These are phyloP conservation scores for Pleurotus eryngii DNA, from an alignment of 768 basidiomycete genomes.

Conservation along the genomic window DNA sequence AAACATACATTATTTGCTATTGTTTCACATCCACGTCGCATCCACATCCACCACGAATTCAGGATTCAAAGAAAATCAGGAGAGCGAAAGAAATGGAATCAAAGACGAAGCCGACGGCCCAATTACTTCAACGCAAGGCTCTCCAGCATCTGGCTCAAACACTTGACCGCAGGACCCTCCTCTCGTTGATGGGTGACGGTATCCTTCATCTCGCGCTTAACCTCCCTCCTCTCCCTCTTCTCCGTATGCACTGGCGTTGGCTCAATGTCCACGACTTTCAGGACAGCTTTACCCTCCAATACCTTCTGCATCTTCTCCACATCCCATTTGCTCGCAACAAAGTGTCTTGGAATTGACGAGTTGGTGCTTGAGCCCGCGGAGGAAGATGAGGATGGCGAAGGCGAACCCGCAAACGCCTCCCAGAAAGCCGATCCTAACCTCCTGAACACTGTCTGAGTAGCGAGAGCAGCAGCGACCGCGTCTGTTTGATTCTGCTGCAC, in stretches of 20 bases:
- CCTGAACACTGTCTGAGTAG: conserved; percentile 69
- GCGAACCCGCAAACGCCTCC: conserved; percentile 77
- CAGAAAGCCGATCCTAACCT: conserved; percentile 79
- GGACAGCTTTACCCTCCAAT: conserved; percentile 78
- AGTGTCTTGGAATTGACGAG: conserved; percentile 10
- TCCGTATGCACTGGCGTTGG: conserved; percentile 8
- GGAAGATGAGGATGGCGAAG: conserved; percentile 21
- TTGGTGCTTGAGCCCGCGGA: conserved; percentile 24
- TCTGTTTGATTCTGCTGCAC: conserved; percentile 32
- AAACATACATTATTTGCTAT: too few relatives aligned
- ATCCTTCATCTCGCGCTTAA: conserved; percentile 14
- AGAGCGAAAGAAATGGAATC: too few relatives aligned
- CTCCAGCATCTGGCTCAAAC: too few relatives aligned
- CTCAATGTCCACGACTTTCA: conserved; percentile 77
- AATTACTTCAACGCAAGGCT: too few relatives aligned
- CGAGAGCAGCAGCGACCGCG: conserved; percentile 68
- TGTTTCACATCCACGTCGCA: too few relatives aligned
- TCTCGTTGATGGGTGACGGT: background rate
- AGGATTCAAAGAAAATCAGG: too few relatives aligned
- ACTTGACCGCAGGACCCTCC: too few relatives aligned
- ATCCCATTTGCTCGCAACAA: conserved; percentile 41
- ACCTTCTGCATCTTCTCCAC: conserved; percentile 79
- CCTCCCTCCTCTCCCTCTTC: conserved; percentile 10
- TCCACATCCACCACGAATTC: too few relatives aligned
- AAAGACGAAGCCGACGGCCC: too few relatives aligned